Evolutionary conservation across 2,329 filamentous ascomycete genomes (phyloP).

Genomic region (Neofusicoccum sp.): DNA sequence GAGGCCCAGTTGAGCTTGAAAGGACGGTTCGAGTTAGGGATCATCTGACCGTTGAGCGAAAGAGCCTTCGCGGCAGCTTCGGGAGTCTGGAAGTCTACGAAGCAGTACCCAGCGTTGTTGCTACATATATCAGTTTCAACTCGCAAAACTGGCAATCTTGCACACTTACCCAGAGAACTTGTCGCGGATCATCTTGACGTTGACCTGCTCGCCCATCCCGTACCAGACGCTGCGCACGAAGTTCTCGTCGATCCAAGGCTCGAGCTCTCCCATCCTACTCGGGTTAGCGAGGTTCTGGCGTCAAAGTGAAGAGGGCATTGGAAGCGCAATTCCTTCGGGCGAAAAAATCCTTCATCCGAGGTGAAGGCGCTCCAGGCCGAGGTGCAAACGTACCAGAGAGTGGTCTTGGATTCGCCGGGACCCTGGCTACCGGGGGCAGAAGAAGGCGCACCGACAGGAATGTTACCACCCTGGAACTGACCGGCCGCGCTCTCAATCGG

Average conservation of each 20-base stretch:
- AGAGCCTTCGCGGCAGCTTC: conserved; percentile 90
- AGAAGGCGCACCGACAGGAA: conserved; percentile 37
- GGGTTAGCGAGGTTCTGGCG: not conserved
- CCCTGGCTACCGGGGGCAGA: conserved; percentile 35
- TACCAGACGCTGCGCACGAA: conserved; percentile 96
- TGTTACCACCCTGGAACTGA: conserved; percentile 52
- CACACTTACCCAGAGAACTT: conserved; percentile 87
- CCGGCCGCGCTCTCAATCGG: conserved; percentile 54
- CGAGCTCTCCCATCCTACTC: conserved; percentile 93
- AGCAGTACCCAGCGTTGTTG: conserved; percentile 98
- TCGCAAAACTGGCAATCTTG: not conserved
- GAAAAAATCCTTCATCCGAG: conserved; percentile 11
- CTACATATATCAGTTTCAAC: conserved; percentile 51
- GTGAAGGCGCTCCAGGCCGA: not conserved
- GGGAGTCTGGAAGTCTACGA: conserved; percentile 84
- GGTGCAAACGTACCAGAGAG: conserved; percentile 46
- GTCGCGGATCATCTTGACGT: conserved; percentile 99
- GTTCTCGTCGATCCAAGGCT: conserved; percentile 99
- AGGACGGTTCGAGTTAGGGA: conserved; percentile 88
- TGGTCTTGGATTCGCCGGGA: conserved; percentile 49
- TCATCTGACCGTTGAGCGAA: conserved; percentile 80
- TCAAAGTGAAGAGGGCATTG: not conserved
- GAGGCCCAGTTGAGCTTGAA: conserved; percentile 99
- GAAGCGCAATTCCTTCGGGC: not conserved
- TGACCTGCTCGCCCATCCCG: conserved; percentile 88